Evolutionary conservation across 192 early-diverging fungal genomes (phyloP), one percentile per base, ranked within the genome.

Genomic region (Umbelopsis sp.): DNA sequence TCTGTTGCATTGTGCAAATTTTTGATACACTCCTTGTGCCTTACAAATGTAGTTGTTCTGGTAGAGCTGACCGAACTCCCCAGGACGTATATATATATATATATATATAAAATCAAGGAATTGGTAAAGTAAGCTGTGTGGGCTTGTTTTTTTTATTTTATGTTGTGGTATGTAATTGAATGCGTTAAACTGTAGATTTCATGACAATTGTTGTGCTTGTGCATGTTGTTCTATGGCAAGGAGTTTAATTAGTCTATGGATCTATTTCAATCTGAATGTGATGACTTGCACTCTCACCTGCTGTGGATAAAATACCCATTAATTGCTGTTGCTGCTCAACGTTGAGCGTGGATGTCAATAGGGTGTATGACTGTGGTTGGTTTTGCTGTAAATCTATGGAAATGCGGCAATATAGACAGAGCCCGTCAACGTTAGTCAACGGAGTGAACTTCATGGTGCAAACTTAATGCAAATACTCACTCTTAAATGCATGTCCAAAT

Each of bases 401-500:
- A 50, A 3, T n/a, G n/a, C n/a, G n/a, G n/a, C n/a, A n/a, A n/a
- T n/a, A n/a, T n/a, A n/a, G n/a, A n/a, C n/a, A n/a, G n/a, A n/a
- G n/a, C n/a, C n/a, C n/a, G n/a, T n/a, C n/a, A 71, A 56, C 5
- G n/a, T 9, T 12, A 43, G 10, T 2, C 20, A 32, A 3, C 10
- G n/a, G 22, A 34, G 47, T 25, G 31, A 36, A 70, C 3, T 21
- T 45, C n/a, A n/a, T n/a, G n/a, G 4, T 26, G 17, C 47, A 49
- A 21, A 53, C 1, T 44, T n/a, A n/a, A n/a, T n/a, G n/a, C n/a
- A n/a, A n/a, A n/a, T n/a, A 7, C 49, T 50, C 74, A 68, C 52
- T 66, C 32, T 77, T 76, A 29, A 94, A 87, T 49, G 84, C 82
- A 59, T 88, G 85, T 45, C 88, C 85, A 80, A 95, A 90, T 36